These are phyloP conservation scores for Pogostemon cablin DNA, from an alignment of 257 asterid species.

Conservation along the genomic window DNA sequence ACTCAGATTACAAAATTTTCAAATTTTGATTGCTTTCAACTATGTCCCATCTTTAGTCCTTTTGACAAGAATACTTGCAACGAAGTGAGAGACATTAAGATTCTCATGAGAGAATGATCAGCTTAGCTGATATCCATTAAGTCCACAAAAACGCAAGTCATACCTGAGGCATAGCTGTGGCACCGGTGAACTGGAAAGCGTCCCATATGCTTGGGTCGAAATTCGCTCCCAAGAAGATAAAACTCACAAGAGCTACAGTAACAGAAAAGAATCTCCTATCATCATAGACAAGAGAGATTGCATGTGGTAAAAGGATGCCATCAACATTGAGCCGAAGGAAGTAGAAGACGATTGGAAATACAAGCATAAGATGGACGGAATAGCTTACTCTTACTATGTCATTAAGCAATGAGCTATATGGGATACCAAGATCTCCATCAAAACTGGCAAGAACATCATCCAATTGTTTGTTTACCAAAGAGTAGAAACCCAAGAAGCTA, in stretches of 20 bases:
- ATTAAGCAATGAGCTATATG: constrained; percentile 61
- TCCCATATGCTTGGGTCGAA: constrained; percentile 87
- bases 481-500: constrained; percentile 81
- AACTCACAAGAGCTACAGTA: constrained; percentile 64
- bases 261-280: constrained; percentile 61
- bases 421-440: constrained; percentile 83
- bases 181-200: constrained; percentile 93
- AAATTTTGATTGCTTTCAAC: constrained; percentile 9
- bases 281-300: constrained; percentile 69
- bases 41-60: constrained; percentile 16
- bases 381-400: constrained; percentile 85
- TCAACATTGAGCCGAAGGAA: constrained; percentile 84
- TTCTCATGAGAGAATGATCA: too few species aligned
- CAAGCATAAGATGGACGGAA: constrained; percentile 83
- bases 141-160: background rate
- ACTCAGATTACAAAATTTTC: background rate
- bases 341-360: constrained; percentile 78
- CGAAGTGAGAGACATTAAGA: background rate
- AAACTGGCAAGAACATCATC: constrained; percentile 87
- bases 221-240: constrained; percentile 80
- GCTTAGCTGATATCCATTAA: background rate
- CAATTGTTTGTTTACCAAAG: constrained; percentile 69
- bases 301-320: constrained; percentile 66
- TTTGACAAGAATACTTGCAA: constrained; percentile 22
- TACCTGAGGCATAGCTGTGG: constrained; percentile 57